Conservation (phyloP, 2,329 filamentous ascomycete species). For the Ceratocystis eucalypticola region DNA sequence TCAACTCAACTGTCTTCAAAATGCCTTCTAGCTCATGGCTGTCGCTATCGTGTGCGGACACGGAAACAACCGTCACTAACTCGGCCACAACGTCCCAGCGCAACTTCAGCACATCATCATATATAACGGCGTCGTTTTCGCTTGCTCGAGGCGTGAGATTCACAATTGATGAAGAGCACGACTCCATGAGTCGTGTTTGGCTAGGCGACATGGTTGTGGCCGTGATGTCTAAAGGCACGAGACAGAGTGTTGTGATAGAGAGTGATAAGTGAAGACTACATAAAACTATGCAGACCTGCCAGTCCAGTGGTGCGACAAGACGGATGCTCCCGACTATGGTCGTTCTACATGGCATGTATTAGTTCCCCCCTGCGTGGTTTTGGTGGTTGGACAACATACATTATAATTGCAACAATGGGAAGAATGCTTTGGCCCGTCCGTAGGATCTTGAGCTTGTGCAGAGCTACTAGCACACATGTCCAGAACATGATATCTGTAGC, state of each 20-base stretch:
- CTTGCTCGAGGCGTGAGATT: not conserved
- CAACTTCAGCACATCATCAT: slow-evolving; percentile 2
- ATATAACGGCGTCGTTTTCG: not conserved
- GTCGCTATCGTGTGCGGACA: not conserved
- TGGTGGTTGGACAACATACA: not conserved
- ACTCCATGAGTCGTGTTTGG: not conserved
- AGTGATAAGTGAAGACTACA: not conserved
- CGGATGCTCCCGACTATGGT: not conserved
- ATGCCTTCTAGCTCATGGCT: slow-evolving; percentile 1
- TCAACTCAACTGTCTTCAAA: slow-evolving; percentile 10
- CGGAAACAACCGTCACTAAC: slow-evolving; percentile 2
- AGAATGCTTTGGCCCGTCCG: not conserved
- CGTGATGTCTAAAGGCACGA: not conserved
- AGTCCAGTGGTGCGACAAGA: not conserved
- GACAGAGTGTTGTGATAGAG: not conserved
- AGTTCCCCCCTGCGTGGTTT: not conserved
- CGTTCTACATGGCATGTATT: not conserved
- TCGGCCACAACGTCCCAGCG: slow-evolving; percentile 14
- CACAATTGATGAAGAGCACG: not conserved
- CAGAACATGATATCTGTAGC: not conserved
- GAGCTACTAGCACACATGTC: not conserved
- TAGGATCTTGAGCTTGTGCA: not conserved
- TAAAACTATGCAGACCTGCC: not conserved
- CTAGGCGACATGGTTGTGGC: not conserved
- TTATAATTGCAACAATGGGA: not conserved